Evolutionary conservation across 2,329 filamentous ascomycete species (phyloP).

Genomic region (Colletotrichum cuscutae): DNA sequence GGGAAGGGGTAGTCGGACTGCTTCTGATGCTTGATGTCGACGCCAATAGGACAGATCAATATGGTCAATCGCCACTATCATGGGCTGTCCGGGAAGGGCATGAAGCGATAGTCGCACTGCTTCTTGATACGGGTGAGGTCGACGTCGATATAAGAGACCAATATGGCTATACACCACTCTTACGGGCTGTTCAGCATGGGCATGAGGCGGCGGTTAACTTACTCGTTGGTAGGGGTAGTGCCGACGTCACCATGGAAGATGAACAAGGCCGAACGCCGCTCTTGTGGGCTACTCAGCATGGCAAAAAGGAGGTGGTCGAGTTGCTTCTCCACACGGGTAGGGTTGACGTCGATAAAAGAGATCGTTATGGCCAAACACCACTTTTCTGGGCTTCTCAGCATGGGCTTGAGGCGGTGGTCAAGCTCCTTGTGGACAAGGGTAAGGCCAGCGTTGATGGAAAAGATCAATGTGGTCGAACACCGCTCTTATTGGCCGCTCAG

Average conservation of each 20-base stretch:
- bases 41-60: fast-evolving
- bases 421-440: background rate
- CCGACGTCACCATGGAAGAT: background rate
- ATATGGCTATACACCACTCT: background rate
- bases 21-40: no score
- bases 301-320: background rate
- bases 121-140: background rate
- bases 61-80: background rate
- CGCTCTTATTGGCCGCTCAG: background rate
- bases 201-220: background rate
- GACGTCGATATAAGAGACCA: background rate
- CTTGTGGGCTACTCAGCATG: background rate
- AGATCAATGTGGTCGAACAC: no score
- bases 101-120: no score
- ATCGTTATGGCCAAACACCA: background rate
- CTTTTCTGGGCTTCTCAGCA: background rate
- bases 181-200: background rate
- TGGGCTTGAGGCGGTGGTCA: background rate
- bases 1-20: fast-evolving
- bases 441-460: fast-evolving
- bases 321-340: background rate
- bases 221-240: background rate
- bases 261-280: background rate
- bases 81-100: no score
- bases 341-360: background rate